phyloP scores from a whole-genome alignment of 2,329 filamentous ascomycete genomes.

The Hortaea sp. region DNA sequence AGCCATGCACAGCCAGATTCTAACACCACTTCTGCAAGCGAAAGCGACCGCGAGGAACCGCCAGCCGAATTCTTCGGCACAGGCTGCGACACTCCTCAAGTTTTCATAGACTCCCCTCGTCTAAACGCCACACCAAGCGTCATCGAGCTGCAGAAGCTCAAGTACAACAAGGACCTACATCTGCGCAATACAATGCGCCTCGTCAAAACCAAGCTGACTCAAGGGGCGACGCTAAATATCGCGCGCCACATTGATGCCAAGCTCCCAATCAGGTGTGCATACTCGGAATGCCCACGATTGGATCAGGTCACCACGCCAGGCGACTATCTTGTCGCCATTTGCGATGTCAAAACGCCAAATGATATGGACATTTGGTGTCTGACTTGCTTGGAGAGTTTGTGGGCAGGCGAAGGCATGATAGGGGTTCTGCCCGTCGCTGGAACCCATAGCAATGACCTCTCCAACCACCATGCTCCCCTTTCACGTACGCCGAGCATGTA shows the following conservation, averaged over 20 bases:
- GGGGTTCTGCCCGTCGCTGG: slow-evolving; percentile 1
- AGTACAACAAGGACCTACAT: not conserved
- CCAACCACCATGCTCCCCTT: too few relatives aligned
- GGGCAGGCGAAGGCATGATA: slow-evolving; percentile 5
- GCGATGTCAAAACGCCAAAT: not conserved
- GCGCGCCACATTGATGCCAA: slow-evolving; percentile 1
- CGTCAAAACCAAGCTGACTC: slow-evolving; percentile 2
- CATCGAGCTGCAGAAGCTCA: not conserved
- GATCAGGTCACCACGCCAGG: not conserved
- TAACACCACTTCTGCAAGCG: not conserved
- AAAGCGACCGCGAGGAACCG: not conserved
- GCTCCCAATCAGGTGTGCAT: slow-evolving; percentile 1
- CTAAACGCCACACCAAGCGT: not conserved
- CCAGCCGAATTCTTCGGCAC: not conserved
- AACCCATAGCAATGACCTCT: too few relatives aligned
- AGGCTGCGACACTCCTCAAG: not conserved
- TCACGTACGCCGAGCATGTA: too few relatives aligned
- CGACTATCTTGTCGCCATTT: slow-evolving; percentile 4
- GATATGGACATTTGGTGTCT: slow-evolving; percentile 1
- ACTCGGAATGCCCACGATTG: slow-evolving; percentile 1
- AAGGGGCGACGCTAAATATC: slow-evolving; percentile 1
- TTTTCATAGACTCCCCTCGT: not conserved
- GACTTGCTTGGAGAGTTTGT: slow-evolving; percentile 7
- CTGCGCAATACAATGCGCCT: slow-evolving; percentile 3
- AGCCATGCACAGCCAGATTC: not conserved